A percentile compares a stretch with the other conserved stretches of the same genome.
Conservation (phyloP, 148 eudicot genomes). For the Persicaria maculosa region DNA sequence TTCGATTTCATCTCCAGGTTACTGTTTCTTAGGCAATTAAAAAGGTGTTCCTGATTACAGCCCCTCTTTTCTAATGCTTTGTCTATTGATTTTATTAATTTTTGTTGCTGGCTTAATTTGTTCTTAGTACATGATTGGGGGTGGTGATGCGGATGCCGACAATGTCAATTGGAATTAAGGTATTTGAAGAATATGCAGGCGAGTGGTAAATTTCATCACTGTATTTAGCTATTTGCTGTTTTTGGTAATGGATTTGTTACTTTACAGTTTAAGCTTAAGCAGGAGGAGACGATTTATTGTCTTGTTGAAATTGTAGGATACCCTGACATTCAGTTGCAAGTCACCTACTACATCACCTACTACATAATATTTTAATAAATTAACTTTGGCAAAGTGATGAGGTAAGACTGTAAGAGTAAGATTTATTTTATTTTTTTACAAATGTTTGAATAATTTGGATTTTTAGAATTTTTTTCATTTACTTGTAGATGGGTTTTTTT, state of each 20-base stretch:
- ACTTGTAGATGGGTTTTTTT: too few species aligned
- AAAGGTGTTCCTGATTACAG: constrained; percentile 17
- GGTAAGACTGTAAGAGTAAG: too few species aligned
- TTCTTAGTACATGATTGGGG: constrained; percentile 65
- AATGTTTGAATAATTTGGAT: too few species aligned
- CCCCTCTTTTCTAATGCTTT: neutral
- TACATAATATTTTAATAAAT: too few species aligned
- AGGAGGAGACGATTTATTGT: constrained; percentile 3
- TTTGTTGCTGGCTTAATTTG: neutral
- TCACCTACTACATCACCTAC: too few species aligned
- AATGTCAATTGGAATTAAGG: constrained; percentile 28
- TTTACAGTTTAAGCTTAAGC: neutral
- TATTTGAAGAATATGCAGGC: constrained; percentile 28
- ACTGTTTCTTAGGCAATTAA: constrained; percentile 38
- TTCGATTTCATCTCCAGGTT: constrained; percentile 35
- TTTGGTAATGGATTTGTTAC: neutral
- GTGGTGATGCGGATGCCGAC: constrained; percentile 28
- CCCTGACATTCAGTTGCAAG: too few species aligned
- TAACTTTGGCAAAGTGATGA: too few species aligned
- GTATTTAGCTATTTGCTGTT: neutral
- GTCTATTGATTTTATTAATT: neutral
- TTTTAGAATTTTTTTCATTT: too few species aligned
- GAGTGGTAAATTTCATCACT: constrained; percentile 11
- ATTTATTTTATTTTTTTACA: too few species aligned
- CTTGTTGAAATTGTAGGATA: constrained; percentile 31